These are phyloP conservation scores for Tricholoma terreum DNA, from an alignment of 768 basidiomycete genomes.

Conservation along the genomic window DNA sequence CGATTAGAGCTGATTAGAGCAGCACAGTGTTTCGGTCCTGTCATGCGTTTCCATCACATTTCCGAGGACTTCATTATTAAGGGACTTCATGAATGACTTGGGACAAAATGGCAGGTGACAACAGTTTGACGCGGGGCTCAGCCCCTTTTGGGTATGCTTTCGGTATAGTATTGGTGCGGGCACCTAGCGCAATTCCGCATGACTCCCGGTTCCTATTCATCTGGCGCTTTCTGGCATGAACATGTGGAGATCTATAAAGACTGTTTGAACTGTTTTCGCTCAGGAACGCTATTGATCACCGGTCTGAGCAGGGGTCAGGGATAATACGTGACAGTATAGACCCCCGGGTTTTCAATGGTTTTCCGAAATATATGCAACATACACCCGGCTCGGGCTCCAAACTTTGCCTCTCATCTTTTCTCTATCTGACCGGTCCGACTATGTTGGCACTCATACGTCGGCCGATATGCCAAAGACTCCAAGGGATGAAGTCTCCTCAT, in stretches of 20 bases:
- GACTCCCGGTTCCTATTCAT: no score
- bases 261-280: no score
- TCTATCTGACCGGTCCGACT: background rate
- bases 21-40: background rate
- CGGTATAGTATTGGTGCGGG: background rate
- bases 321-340: no score
- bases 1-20: background rate
- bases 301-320: no score
- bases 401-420: background rate
- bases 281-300: no score
- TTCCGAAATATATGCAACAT: background rate
- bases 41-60: background rate
- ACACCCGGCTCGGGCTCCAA: background rate
- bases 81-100: background rate
- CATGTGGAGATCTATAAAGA: no score
- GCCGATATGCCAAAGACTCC: slow-evolving; percentile 27
- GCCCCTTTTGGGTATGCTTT: background rate
- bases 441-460: slow-evolving; percentile 8
- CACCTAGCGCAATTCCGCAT: background rate
- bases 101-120: background rate
- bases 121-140: background rate
- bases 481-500: slow-evolving; percentile 7
- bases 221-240: no score
- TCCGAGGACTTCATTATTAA: background rate
- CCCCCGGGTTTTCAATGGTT: no score